A percentile compares a stretch with the other conserved stretches of the same genome.
Evolutionary conservation across 2,329 filamentous ascomycete genomes (phyloP).

Genomic region (Epichloe scottii): DNA sequence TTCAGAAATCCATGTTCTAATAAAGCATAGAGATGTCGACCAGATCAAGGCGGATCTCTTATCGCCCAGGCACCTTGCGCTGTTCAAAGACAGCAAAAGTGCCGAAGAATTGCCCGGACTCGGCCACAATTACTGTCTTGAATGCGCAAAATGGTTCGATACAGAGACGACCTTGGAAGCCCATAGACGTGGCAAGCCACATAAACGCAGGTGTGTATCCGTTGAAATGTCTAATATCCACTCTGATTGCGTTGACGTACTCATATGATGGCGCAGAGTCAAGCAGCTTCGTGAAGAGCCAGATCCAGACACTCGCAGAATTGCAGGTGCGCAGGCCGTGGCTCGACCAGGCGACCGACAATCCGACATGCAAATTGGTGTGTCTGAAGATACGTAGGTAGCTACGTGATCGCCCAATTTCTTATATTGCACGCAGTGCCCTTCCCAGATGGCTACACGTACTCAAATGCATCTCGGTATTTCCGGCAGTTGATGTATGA

Average conservation of each 20-base stretch:
- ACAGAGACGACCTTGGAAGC: slow-evolving; percentile 60
- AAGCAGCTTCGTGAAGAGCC: slow-evolving; percentile 74
- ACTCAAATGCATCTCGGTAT: not conserved
- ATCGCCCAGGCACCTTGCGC: slow-evolving; percentile 65
- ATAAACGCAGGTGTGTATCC: slow-evolving; percentile 59
- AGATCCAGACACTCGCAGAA: slow-evolving; percentile 75
- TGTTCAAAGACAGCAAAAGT: slow-evolving; percentile 67
- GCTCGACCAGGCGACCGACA: slow-evolving; percentile 52
- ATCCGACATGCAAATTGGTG: not conserved
- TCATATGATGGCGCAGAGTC: slow-evolving; percentile 38
- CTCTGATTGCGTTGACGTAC: not conserved
- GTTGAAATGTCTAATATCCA: not conserved
- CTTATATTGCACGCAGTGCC: not conserved
- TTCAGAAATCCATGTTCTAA: not conserved
- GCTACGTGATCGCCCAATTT: not conserved
- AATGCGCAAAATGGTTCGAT: slow-evolving; percentile 96
- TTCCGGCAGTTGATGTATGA: not conserved
- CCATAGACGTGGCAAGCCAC: slow-evolving; percentile 79
- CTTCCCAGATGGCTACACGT: not conserved
- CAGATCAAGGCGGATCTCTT: slow-evolving; percentile 77
- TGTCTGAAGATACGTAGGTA: not conserved
- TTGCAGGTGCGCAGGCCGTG: slow-evolving; percentile 71
- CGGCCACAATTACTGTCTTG: slow-evolving; percentile 75
- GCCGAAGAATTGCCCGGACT: slow-evolving; percentile 79
- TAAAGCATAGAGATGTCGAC: slow-evolving; percentile 69